Conservation (phyloP, 2,329 filamentous ascomycete genomes). For the Pyrenochaeta sp. region DNA sequence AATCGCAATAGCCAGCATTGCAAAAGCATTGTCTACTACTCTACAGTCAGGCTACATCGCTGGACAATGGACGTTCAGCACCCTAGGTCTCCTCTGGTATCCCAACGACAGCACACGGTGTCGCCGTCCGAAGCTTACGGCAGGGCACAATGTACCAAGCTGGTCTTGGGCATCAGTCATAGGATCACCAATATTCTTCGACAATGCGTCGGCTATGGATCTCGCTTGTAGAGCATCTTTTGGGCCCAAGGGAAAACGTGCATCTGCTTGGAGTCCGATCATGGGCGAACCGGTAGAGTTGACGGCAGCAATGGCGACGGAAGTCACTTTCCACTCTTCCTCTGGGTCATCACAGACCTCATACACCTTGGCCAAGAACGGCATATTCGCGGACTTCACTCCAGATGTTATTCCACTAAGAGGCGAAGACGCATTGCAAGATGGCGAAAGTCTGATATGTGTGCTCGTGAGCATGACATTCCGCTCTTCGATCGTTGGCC, state of each 20-base stretch:
- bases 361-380: conserved; percentile 35
- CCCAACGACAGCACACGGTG: conserved; percentile 40
- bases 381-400: conserved; percentile 42
- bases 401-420: conserved; percentile 40
- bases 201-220: conserved; percentile 48
- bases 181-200: conserved; percentile 47
- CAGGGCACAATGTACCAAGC: conserved; percentile 38
- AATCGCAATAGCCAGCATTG: conserved; percentile 42
- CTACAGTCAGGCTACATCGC: conserved; percentile 46
- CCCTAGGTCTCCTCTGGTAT: conserved; percentile 47
- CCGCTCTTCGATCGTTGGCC: conserved; percentile 44
- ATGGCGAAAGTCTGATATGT: conserved; percentile 43
- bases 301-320: conserved; percentile 45
- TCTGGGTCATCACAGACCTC: conserved; percentile 2
- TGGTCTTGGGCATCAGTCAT: conserved; percentile 50
- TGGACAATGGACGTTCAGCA: conserved; percentile 49
- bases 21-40: conserved; percentile 34
- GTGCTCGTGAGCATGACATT: conserved; percentile 49
- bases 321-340: conserved; percentile 33
- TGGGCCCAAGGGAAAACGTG: conserved; percentile 29
- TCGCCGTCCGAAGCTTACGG: conserved; percentile 28
- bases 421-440: conserved; percentile 35
- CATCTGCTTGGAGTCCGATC: conserved; percentile 40
- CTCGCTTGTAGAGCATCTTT: conserved; percentile 44
- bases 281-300: conserved; percentile 40